phyloP scores from a whole-genome alignment of 2,329 filamentous ascomycete genomes.

The Scytalidium lignicola region DNA sequence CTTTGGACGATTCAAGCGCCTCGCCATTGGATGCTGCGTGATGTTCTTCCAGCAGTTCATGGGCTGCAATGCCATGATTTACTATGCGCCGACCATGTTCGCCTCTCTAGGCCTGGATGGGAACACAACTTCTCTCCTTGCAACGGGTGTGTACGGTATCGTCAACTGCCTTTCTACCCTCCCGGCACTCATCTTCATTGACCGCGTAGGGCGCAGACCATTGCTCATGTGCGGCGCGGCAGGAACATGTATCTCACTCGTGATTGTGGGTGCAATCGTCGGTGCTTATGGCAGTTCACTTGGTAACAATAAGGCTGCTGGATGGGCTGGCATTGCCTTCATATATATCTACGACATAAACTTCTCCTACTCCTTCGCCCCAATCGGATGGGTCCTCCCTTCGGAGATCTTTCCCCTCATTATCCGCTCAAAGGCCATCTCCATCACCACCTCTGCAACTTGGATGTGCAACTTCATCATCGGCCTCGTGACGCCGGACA shows the following conservation, averaged over 20 bases:
- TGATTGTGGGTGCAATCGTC: constrained; percentile 50
- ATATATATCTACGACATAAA: constrained; percentile 49
- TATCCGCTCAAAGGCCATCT: constrained; percentile 56
- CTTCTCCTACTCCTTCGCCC: constrained; percentile 32
- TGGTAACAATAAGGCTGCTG: constrained; percentile 41
- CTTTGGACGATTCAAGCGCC: constrained; percentile 13
- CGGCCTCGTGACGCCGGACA: constrained; percentile 50
- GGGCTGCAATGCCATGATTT: constrained; percentile 22
- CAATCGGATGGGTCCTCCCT: constrained; percentile 51
- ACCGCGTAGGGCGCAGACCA: constrained; percentile 29
- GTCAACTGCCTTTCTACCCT: constrained; percentile 44
- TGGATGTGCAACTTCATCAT: constrained; percentile 54
- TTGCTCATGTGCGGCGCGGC: constrained; percentile 39
- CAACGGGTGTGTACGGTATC: constrained; percentile 54
- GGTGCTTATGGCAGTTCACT: constrained; percentile 43
- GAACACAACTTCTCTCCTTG: constrained; percentile 43
- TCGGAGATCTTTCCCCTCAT: constrained; percentile 54
- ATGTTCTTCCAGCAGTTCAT: constrained; percentile 31
- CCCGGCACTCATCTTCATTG: constrained; percentile 30
- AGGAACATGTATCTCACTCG: constrained; percentile 46
- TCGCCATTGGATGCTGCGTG: constrained; percentile 15
- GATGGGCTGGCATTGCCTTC: constrained; percentile 54
- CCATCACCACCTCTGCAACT: constrained; percentile 50
- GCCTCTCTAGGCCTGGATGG: constrained; percentile 35
- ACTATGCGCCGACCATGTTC: constrained; percentile 43